phyloP scores from a whole-genome alignment of 2,329 filamentous ascomycete species.

The Mariannaea elegans region DNA sequence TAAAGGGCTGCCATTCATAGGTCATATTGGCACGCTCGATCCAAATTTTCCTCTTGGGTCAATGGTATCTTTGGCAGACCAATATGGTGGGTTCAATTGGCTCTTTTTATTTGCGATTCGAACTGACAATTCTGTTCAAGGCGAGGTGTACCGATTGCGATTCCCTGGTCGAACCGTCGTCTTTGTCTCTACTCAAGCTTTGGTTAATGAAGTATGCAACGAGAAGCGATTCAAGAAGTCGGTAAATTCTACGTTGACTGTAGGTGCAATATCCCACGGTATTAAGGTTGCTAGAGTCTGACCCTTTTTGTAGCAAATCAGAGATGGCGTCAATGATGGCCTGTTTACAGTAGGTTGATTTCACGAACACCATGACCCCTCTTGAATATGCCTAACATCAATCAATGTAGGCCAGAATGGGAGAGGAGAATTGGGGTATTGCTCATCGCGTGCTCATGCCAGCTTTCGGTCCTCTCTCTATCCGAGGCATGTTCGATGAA shows the following conservation, averaged over 20 bases:
- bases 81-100: conserved; percentile 60
- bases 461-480: conserved; percentile 73
- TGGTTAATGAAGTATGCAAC: conserved; percentile 71
- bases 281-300: not conserved
- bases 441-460: conserved; percentile 73
- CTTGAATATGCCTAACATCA: conserved; percentile 33
- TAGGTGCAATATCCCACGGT: conserved; percentile 27
- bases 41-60: conserved; percentile 62
- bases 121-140: not conserved
- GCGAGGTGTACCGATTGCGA: conserved; percentile 25
- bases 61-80: conserved; percentile 63
- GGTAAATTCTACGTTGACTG: conserved; percentile 56
- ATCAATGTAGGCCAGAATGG: conserved; percentile 48
- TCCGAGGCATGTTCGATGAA: conserved; percentile 73
- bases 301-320: conserved; percentile 53
- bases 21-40: conserved; percentile 70
- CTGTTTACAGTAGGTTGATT: conserved; percentile 65
- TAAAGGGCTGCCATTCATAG: conserved; percentile 68
- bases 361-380: not conserved
- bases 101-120: no score
- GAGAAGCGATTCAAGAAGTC: conserved; percentile 71
- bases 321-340: conserved; percentile 70
- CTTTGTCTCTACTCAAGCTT: conserved; percentile 61
- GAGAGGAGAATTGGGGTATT: conserved; percentile 70
- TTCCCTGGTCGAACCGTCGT: conserved; percentile 44